A percentile compares a stretch with the other conserved stretches of the same genome.
These are phyloP conservation scores for Colletotrichum sp. DNA, from an alignment of 2,329 filamentous ascomycete species.

Conservation along the genomic window DNA sequence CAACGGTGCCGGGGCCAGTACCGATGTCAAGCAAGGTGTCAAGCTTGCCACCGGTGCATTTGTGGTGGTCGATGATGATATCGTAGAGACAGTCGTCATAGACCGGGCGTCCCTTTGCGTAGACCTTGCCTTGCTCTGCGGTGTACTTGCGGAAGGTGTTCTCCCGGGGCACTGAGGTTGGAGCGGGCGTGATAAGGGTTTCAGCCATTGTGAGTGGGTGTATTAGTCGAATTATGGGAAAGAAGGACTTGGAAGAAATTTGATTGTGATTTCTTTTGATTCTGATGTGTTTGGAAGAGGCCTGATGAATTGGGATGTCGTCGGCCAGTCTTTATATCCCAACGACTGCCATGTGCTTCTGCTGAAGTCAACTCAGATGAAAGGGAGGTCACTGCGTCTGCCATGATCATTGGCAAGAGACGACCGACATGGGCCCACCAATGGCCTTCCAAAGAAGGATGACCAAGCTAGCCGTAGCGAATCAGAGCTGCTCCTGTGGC, in stretches of 20 bases:
- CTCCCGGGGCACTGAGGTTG: not conserved
- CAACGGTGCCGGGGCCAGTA: conserved; percentile 59
- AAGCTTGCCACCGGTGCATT: conserved; percentile 46
- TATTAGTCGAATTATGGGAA: not conserved
- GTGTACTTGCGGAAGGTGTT: conserved; percentile 51
- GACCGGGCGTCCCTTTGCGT: conserved; percentile 43
- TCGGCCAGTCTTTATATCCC: not conserved
- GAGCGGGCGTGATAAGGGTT: not conserved
- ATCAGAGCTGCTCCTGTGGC: not conserved
- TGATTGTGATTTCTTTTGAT: not conserved
- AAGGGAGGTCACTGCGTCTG: not conserved
- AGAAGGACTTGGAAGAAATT: not conserved
- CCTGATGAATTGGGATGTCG: not conserved
- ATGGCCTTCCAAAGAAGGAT: not conserved
- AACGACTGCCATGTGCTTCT: not conserved
- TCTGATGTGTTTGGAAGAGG: not conserved
- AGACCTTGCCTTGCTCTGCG: conserved; percentile 44
- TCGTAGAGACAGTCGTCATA: conserved; percentile 54
- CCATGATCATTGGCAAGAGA: not conserved
- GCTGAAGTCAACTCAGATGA: not conserved
- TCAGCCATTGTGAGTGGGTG: not conserved
- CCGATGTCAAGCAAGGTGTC: conserved; percentile 57
- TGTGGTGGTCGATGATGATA: conserved; percentile 50
- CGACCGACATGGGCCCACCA: not conserved
- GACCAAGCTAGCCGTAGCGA: not conserved